Evolutionary conservation across 2,329 filamentous ascomycete genomes (phyloP), one percentile per base, ranked within the genome.

Genomic region (Neonectria sp.): DNA sequence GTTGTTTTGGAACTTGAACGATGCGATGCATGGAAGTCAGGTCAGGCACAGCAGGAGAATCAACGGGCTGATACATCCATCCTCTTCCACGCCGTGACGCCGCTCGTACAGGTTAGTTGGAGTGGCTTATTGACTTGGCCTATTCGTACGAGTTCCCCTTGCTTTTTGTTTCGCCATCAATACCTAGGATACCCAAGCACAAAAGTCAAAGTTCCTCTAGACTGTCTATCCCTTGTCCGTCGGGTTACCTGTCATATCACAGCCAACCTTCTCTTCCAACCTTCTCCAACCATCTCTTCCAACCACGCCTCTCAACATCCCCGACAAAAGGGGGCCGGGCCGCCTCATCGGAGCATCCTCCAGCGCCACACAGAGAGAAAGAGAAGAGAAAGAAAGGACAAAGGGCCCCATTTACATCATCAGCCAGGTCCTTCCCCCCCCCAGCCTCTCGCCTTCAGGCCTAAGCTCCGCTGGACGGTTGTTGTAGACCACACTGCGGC

Each of bases 401-500:
- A 40, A 33, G 25, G 46, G 15, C 55, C 21, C 37, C 31, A 21
- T 55, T 31, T 25, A 24, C 40, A 45, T 45, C 40, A 24, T 12
- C 40, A 45, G 6, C 40, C n/a, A 24, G 40, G 13, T 40, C 21
- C 17, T 21, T 24, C 49, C 57, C 29, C 51, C 29, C 60, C 63
- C 63, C 63, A 66, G 56, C 63, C 52, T 57, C 57, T 58, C 27
- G 49, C 21, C 49, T 3, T 53, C 49, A 58, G 24, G 27, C 40
- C n/a, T 15, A 17, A 58, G 25, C 17, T 31, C 24, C 51, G 46
- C 40, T 45, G 35, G 31, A 35, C 27, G 15, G 35, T n/a, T 45
- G 63, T 21, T 53, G 58, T 45, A 66, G 70, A 70, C 51, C 71
- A 46, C 71, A 57, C 29, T 57, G 55, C 65, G 71, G 69, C 63